A percentile compares a stretch with the other conserved stretches of the same genome.
Conservation (phyloP, 768 basidiomycete species). For the Pholiota molesta region DNA sequence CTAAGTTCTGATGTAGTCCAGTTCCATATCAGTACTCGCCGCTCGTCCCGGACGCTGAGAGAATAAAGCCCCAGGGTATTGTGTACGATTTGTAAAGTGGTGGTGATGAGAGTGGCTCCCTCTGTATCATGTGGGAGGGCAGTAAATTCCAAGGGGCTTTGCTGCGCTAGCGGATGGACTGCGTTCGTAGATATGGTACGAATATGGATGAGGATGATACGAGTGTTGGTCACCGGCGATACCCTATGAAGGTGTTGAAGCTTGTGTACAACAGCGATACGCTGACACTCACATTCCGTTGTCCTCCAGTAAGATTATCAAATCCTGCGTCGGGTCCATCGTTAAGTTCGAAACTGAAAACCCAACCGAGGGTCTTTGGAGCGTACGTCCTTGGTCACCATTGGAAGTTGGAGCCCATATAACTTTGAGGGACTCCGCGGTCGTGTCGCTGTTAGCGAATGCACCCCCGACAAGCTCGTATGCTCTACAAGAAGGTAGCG, state of each 20-base stretch:
- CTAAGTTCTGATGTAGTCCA: neutral
- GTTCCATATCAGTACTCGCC: neutral
- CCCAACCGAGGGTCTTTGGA: neutral
- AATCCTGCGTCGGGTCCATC: neutral
- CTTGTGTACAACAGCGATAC: neutral
- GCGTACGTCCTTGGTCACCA: neutral
- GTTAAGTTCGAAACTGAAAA: neutral
- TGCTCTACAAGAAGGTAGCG: neutral
- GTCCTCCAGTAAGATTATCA: neutral
- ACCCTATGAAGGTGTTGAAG: neutral
- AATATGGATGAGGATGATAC: too few relatives aligned
- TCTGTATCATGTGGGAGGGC: too few relatives aligned
- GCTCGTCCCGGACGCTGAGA: neutral
- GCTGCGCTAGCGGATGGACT: too few relatives aligned
- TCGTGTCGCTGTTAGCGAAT: neutral
- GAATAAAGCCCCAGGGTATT: neutral
- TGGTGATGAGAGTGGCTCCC: too few relatives aligned
- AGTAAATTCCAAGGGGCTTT: too few relatives aligned
- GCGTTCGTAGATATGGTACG: too few relatives aligned
- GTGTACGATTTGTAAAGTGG: neutral
- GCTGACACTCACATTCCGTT: neutral
- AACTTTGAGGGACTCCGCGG: neutral
- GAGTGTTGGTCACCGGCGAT: too few relatives aligned
- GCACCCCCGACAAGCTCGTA: neutral
- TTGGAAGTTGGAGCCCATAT: neutral